phyloP scores from a whole-genome alignment of 2,329 filamentous ascomycete genomes.

The Lecanicillium sp. region DNA sequence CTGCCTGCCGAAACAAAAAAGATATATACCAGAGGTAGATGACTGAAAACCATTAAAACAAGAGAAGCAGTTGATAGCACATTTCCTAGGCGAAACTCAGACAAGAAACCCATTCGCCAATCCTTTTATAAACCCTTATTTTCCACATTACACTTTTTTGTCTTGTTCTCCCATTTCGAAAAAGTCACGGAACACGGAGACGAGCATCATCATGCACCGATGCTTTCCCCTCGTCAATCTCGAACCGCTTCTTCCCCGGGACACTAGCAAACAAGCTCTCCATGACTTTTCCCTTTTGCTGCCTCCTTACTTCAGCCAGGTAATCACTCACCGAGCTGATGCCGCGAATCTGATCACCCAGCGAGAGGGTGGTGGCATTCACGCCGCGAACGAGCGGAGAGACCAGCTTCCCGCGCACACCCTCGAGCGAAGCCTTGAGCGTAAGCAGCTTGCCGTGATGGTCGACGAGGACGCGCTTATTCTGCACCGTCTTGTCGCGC shows the following conservation, averaged over 20 bases:
- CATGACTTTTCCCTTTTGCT: conserved; percentile 77
- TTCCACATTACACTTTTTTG: too few species aligned
- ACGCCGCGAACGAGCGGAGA: conserved; percentile 69
- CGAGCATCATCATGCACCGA: too few species aligned
- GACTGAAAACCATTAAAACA: too few species aligned
- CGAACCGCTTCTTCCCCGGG: conserved; percentile 11
- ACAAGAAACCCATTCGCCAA: too few species aligned
- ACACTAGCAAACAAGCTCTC: conserved; percentile 62
- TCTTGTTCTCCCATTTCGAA: too few species aligned
- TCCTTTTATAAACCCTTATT: too few species aligned
- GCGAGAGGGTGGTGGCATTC: conserved; percentile 59
- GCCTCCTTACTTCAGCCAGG: conserved; percentile 64
- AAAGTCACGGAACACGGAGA: too few species aligned
- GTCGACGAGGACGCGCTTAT: conserved; percentile 78
- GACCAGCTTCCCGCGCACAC: conserved; percentile 73
- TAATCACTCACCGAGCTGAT: conserved; percentile 73
- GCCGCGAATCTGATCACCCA: conserved; percentile 81
- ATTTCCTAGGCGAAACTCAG: too few species aligned
- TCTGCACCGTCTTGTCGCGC: conserved; percentile 72
- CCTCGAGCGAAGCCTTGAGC: conserved; percentile 80
- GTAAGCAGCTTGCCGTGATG: conserved; percentile 79
- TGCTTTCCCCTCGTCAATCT: not conserved
- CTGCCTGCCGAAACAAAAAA: too few species aligned
- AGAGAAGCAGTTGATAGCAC: too few species aligned
- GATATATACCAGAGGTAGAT: too few species aligned